Evolutionary conservation across 208 protist genomes (phyloP).

Genomic region (Wallacemonas sp.): DNA sequence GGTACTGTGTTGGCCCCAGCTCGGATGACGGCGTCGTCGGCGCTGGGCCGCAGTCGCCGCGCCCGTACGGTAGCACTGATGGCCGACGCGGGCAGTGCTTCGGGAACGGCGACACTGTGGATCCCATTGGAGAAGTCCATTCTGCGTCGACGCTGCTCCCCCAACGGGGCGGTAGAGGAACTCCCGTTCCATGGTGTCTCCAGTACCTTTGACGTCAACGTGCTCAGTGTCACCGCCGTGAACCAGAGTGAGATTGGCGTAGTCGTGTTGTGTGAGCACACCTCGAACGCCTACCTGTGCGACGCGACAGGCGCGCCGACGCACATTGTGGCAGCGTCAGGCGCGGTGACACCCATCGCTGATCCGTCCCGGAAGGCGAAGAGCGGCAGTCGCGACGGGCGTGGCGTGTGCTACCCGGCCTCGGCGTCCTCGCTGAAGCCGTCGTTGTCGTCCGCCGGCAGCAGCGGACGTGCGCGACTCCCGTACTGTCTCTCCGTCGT

Average conservation of each 20-base stretch:
- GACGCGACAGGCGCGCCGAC: background rate
- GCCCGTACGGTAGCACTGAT: background rate
- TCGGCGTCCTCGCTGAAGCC: no score
- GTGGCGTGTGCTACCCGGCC: background rate
- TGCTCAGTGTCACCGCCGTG: slow-evolving; percentile 1
- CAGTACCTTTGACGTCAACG: background rate
- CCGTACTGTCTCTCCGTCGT: slow-evolving; percentile 9
- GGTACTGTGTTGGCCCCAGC: background rate
- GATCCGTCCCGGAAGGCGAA: background rate
- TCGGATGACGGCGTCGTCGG: background rate
- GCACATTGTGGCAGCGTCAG: background rate
- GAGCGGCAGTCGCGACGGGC: background rate
- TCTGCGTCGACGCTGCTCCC: background rate
- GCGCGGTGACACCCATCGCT: background rate
- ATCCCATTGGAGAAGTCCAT: background rate
- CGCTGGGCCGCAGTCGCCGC: background rate
- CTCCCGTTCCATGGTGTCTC: background rate
- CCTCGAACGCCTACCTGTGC: slow-evolving; percentile 4
- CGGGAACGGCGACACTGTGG: background rate
- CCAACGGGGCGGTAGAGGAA: background rate
- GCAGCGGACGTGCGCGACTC: background rate
- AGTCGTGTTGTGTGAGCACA: slow-evolving; percentile 8
- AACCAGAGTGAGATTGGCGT: background rate
- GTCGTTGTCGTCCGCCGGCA: background rate
- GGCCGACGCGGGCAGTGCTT: background rate